Evolutionary conservation across 169 alveolate species (phyloP).

Genomic region (Eimeria sp.): DNA sequence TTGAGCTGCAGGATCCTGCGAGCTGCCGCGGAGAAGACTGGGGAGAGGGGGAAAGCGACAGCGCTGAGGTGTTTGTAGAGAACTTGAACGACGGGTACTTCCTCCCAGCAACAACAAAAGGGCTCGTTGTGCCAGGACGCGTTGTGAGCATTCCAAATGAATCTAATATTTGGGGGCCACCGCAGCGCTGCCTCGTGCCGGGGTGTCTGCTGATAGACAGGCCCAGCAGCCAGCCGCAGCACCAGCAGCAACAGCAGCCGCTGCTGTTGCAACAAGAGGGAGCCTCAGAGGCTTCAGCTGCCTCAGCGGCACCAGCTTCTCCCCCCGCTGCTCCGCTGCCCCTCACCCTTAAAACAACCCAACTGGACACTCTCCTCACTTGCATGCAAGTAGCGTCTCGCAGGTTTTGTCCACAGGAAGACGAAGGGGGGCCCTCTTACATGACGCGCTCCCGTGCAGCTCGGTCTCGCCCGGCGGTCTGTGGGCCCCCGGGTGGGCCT

Average conservation of each 20-base stretch:
- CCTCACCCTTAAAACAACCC: slow-evolving; percentile 5
- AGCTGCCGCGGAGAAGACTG: slow-evolving; percentile 54
- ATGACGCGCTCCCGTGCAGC: slow-evolving; percentile 80
- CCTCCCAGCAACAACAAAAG: slow-evolving; percentile 70
- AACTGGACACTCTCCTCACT: slow-evolving; percentile 70
- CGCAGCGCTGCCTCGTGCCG: slow-evolving; percentile 13
- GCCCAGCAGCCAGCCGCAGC: slow-evolving; percentile 1
- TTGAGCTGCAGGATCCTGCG: slow-evolving; percentile 62
- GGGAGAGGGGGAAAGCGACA: slow-evolving; percentile 62
- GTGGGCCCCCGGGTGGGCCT: slow-evolving; percentile 19
- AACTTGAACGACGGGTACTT: slow-evolving; percentile 80
- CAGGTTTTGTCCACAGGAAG: slow-evolving; percentile 22
- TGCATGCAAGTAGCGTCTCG: slow-evolving; percentile 72
- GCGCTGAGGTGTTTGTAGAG: slow-evolving; percentile 72
- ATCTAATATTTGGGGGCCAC: background rate
- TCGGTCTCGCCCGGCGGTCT: slow-evolving; percentile 38
- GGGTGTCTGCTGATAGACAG: slow-evolving; percentile 25
- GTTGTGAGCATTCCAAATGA: slow-evolving; percentile 65
- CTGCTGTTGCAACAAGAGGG: slow-evolving; percentile 11
- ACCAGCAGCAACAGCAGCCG: slow-evolving; percentile 28
- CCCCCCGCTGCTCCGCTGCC: slow-evolving; percentile 40
- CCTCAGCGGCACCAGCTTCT: slow-evolving; percentile 2
- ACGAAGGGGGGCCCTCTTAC: slow-evolving; percentile 76
- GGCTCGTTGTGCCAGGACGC: slow-evolving; percentile 77
- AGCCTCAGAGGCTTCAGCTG: background rate